A percentile compares a stretch with the other conserved stretches of the same genome.
Evolutionary conservation across 1,284 basidiomycete species (phyloP).

Genomic region (Ganoderma sinense): DNA sequence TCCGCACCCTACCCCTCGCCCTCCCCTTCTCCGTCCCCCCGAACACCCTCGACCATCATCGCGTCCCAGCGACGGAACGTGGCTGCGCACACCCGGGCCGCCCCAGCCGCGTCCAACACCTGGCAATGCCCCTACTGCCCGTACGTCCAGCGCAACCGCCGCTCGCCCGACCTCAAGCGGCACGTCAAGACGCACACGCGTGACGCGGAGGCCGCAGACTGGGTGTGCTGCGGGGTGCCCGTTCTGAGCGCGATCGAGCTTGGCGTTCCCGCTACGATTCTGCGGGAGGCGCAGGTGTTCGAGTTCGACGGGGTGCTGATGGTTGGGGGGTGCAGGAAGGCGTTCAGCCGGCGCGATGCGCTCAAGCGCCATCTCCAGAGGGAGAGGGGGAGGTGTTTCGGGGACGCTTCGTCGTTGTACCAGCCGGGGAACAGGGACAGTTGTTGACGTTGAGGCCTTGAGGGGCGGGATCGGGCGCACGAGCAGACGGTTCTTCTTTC

Average conservation of each 20-base stretch:
- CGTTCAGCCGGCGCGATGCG: constrained; percentile 65
- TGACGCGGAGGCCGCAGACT: constrained; percentile 37
- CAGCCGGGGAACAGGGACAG: constrained; percentile 1
- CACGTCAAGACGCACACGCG: constrained; percentile 59
- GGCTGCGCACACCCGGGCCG: not conserved
- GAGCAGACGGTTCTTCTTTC: not conserved
- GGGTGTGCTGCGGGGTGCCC: too few species aligned
- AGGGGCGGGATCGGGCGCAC: too few species aligned
- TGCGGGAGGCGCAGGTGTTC: constrained; percentile 41
- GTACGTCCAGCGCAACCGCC: too few species aligned
- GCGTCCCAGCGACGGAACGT: not conserved
- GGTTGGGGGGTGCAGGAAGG: constrained; percentile 57
- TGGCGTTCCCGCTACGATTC: constrained; percentile 18
- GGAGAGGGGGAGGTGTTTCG: constrained; percentile 47
- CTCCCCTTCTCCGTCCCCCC: not conserved
- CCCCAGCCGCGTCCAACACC: not conserved
- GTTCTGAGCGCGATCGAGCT: constrained; percentile 46
- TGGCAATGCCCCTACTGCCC: constrained; percentile 22
- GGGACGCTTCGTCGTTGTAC: constrained; percentile 25
- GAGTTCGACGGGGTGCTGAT: constrained; percentile 44
- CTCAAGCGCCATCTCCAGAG: constrained; percentile 62
- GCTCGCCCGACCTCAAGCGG: constrained; percentile 58
- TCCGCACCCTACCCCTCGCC: not conserved
- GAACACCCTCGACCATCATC: not conserved
- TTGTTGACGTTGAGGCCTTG: not conserved